Conservation (phyloP, 345 rosid species). For the Ailanthus altissimus region DNA sequence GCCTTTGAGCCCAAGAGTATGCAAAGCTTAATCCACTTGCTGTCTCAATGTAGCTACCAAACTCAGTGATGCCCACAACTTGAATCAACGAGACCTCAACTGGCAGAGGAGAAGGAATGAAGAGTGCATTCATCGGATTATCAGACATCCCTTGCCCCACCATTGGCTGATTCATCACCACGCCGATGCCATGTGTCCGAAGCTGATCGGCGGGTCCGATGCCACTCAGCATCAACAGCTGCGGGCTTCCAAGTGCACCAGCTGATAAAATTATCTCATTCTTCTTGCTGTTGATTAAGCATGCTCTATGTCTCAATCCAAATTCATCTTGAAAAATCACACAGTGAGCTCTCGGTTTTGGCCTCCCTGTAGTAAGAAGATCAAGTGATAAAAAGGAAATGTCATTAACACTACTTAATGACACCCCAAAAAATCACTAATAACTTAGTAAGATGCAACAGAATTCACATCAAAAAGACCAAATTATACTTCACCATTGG, state of each 20-base stretch:
- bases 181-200: constrained; percentile 41
- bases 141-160: constrained; percentile 88
- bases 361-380: constrained; percentile 25
- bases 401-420: too few species aligned
- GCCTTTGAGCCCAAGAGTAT: constrained; percentile 41
- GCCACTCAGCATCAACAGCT: constrained; percentile 73
- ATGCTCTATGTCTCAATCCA: constrained; percentile 51
- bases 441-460: neutral
- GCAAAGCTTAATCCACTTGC: constrained; percentile 58
- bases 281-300: constrained; percentile 30
- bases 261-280: constrained; percentile 74
- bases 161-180: constrained; percentile 58
- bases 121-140: constrained; percentile 70
- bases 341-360: constrained; percentile 62
- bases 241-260: constrained; percentile 90
- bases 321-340: constrained; percentile 56
- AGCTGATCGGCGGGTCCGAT: constrained; percentile 67
- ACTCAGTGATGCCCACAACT: constrained; percentile 63
- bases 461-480: neutral
- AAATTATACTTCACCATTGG: constrained; percentile 32
- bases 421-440: too few species aligned
- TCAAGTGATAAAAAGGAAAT: neutral
- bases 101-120: constrained; percentile 58
- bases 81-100: constrained; percentile 65
- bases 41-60: constrained; percentile 55